phyloP scores from a whole-genome alignment of 768 basidiomycete species.

The Serendipita indica region DNA sequence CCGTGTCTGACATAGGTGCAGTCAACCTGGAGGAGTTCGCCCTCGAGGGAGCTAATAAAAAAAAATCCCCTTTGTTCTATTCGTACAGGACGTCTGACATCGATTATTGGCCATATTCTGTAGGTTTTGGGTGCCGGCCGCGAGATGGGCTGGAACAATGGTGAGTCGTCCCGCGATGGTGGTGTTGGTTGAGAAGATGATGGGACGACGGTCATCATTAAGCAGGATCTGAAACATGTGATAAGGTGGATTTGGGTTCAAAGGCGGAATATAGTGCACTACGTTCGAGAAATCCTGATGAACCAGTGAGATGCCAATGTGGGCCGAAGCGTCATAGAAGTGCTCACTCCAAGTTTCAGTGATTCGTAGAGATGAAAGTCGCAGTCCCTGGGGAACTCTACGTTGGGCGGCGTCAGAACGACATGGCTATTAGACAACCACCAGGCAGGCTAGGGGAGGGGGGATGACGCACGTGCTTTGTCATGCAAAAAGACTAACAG shows the following conservation, averaged over 20 bases:
- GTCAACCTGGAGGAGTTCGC: constrained; percentile 1
- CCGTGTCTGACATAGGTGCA: not conserved
- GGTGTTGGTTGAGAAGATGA: not conserved
- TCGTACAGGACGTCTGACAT: not conserved
- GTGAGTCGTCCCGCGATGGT: not conserved
- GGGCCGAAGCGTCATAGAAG: not conserved
- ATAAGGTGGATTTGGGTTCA: constrained; percentile 6
- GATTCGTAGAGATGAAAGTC: constrained; percentile 5
- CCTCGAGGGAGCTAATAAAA: not conserved
- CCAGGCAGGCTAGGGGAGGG: not conserved
- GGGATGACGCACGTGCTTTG: not conserved
- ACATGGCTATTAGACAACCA: no score
- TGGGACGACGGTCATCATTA: not conserved
- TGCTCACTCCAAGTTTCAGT: constrained; percentile 4
- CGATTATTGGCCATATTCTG: not conserved
- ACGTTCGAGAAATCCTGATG: constrained; percentile 4
- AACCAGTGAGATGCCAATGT: not conserved
- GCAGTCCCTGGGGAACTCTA: not conserved
- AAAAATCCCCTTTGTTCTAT: not conserved
- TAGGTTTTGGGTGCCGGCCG: not conserved
- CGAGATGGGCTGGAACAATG: not conserved
- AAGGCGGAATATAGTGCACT: not conserved
- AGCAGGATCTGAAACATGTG: constrained; percentile 1
- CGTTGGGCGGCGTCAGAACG: not conserved
- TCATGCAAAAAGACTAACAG: not conserved